A percentile compares a stretch with the other conserved stretches of the same genome.
Conservation (phyloP, 2,329 filamentous ascomycete genomes). For the Aspergillus persii region DNA sequence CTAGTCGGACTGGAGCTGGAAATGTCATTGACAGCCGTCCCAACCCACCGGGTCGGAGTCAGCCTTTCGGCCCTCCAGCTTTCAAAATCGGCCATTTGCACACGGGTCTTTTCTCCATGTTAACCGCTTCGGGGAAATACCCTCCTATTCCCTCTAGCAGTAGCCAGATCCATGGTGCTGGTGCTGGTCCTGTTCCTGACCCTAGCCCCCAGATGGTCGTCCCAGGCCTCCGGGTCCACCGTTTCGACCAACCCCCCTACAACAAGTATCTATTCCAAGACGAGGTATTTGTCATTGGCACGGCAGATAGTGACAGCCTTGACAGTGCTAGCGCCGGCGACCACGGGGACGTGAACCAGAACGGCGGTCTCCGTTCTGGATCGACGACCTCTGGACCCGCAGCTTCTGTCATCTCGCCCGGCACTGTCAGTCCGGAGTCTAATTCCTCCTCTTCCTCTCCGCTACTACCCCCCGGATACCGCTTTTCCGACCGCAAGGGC, state of each 20-base stretch:
- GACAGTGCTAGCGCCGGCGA: background rate
- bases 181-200: background rate
- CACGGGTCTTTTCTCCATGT: slow-evolving; percentile 30
- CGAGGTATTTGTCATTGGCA: background rate
- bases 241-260: slow-evolving; percentile 31
- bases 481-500: slow-evolving; percentile 28
- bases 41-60: slow-evolving; percentile 16
- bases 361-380: background rate
- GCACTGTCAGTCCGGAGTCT: background rate
- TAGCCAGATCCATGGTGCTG: background rate
- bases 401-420: background rate
- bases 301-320: background rate
- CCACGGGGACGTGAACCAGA: background rate
- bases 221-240: slow-evolving; percentile 26
- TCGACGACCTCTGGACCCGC: background rate
- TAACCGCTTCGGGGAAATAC: slow-evolving; percentile 23
- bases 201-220: background rate
- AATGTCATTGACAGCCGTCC: slow-evolving; percentile 6
- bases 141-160: slow-evolving; percentile 1
- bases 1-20: background rate
- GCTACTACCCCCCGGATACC: slow-evolving; percentile 31
- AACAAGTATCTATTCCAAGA: slow-evolving; percentile 37
- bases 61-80: slow-evolving; percentile 24
- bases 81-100: slow-evolving; percentile 40
- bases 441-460: background rate